These are phyloP conservation scores for Diospyros kaki DNA, from an alignment of 148 eudicot species.

Conservation along the genomic window DNA sequence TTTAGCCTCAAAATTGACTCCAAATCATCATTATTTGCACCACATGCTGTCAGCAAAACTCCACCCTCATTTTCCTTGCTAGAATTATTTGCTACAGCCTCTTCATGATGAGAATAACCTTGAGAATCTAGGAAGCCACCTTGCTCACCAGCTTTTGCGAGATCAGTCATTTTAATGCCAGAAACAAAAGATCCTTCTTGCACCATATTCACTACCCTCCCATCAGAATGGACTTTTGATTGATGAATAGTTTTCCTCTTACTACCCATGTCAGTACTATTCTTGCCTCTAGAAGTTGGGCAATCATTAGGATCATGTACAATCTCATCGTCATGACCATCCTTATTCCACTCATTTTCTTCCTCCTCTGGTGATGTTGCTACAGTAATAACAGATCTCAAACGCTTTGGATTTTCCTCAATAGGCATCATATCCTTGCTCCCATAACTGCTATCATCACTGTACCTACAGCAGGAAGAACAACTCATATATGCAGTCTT, in stretches of 20 bases:
- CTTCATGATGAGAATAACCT: constrained; percentile 13
- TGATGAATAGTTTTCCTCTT: constrained; percentile 28
- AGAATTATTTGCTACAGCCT: neutral
- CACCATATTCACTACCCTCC: constrained; percentile 22
- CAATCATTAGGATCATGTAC: constrained; percentile 57
- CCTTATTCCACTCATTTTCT: constrained; percentile 25
- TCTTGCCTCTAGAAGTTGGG: constrained; percentile 61
- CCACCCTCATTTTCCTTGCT: constrained; percentile 20
- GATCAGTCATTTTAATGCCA: constrained; percentile 14
- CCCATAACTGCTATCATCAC: constrained; percentile 20
- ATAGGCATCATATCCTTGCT: constrained; percentile 25
- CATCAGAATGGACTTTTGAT: constrained; percentile 19
- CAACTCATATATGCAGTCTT: constrained; percentile 34
- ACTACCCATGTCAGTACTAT: constrained; percentile 48
- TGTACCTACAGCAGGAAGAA: constrained; percentile 35
- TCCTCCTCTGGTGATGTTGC: constrained; percentile 25
- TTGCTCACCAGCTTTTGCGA: constrained; percentile 12
- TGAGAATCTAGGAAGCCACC: constrained; percentile 14
- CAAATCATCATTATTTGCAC: constrained; percentile 39
- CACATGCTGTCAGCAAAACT: constrained; percentile 20
- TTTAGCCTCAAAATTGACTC: constrained; percentile 64
- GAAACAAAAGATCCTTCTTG: constrained; percentile 20
- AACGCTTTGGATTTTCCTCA: constrained; percentile 44
- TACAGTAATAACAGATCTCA: constrained; percentile 68
- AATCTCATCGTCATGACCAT: constrained; percentile 63